Evolutionary conservation across 1,284 basidiomycete species (phyloP).

Genomic region (Leccinum pseudoinsigne): DNA sequence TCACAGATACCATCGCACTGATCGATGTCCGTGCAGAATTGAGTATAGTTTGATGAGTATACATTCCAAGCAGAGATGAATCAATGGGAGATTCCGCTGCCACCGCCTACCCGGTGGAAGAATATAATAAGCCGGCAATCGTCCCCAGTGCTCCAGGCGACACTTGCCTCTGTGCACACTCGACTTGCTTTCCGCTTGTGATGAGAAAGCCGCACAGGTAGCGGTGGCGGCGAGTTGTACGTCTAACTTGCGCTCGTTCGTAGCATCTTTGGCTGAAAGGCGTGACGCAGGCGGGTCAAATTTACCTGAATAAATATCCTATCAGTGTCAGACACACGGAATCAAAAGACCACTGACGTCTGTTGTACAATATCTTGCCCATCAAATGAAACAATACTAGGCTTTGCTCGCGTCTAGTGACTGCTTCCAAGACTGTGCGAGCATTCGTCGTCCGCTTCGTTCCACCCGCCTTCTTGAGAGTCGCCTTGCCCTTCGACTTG

Average conservation of each 20-base stretch:
- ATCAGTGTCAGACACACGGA: conserved; percentile 8
- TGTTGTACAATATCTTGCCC: conserved; percentile 95
- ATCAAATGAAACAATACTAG: conserved; percentile 91
- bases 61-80: conserved; percentile 84
- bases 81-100: conserved; percentile 92
- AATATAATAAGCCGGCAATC: neutral
- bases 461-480: conserved; percentile 29
- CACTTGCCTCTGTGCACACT: conserved; percentile 79
- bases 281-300: conserved; percentile 59
- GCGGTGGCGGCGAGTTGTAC: conserved; percentile 45
- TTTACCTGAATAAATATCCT: conserved; percentile 52
- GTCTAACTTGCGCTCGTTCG: conserved; percentile 59
- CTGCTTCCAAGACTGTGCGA: conserved; percentile 56
- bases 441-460: conserved; percentile 17
- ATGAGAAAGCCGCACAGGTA: conserved; percentile 57
- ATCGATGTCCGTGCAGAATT: conserved; percentile 80
- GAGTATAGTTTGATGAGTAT: conserved; percentile 90
- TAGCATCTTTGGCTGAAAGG: conserved; percentile 53
- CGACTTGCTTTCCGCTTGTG: conserved; percentile 73
- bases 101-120: conserved; percentile 49
- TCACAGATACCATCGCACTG: conserved; percentile 75
- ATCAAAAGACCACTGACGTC: conserved; percentile 51
- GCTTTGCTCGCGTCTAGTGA: conserved; percentile 83
- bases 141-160: neutral
- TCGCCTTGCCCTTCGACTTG: conserved; percentile 27